Base-by-base conservation (phyloP, 2,329 filamentous ascomycete genomes). In the Acrocalymma vagum region DNA sequence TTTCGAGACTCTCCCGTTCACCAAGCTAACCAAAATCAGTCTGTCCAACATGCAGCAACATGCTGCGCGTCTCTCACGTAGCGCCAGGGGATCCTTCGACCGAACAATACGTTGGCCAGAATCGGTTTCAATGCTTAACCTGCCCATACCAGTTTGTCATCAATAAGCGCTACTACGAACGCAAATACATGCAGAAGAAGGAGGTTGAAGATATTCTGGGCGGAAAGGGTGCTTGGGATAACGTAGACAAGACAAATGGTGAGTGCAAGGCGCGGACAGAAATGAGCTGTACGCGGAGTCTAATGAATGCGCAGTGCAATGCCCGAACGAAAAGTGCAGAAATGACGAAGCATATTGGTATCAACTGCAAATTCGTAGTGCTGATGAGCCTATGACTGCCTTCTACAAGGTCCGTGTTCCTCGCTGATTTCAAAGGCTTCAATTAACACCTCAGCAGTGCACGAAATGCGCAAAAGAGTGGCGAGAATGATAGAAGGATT, bases 331-430 rank as follows among this genome's bases (percentile, higher is more conserved):
- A 26, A 80, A 80, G 41, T 99, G 94, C 77, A 80, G 88, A 63
- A 90, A 90, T 50, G 80, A 84, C 46, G 84, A 90, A 75, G 94
- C 94, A 3, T 95, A 92, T 51, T 97, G 93, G 77, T 95, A 92
- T 77, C 90, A 96, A 78, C 85, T 97, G 58, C 94, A 99, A 80
- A 97, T 97, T 73, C 85, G 94, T 58, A 95, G 90, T 78, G 94
- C 94, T 36, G 94, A 99, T 74, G 94, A 99, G 79, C 94, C 94
- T 46, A 96, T 96, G 88, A 99, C 94, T 55, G 93, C 85, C 46
- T 97, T 97, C 73, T 95, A 87, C 74, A 94, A 91, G 82, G 88
- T 90, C 63, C 27, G 14, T 14, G 10, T 26, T 16, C 4, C 6
- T 8, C 10, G 28, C 7, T 24, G 18, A 20, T 18, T 10, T 13